These are phyloP conservation scores for Bothriochloa decipiens DNA, from an alignment of 176 grass and related monocot genomes.

Conservation along the genomic window DNA sequence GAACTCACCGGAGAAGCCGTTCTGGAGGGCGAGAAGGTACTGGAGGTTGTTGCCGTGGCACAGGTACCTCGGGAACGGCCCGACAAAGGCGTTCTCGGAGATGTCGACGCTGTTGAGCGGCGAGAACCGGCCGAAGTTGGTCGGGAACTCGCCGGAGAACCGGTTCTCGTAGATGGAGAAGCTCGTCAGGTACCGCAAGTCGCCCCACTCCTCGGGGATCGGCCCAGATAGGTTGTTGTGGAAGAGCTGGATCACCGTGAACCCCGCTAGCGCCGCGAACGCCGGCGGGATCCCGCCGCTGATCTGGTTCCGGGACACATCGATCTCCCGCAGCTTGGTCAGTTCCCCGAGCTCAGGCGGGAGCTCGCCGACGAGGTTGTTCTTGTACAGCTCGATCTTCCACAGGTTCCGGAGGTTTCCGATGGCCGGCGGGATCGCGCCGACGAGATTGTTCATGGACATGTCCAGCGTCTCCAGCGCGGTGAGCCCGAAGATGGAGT, in stretches of 20 bases:
- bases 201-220: constrained; percentile 61
- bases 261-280: constrained; percentile 54
- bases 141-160: constrained; percentile 68
- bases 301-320: constrained; percentile 72
- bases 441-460: constrained; percentile 60
- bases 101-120: constrained; percentile 73
- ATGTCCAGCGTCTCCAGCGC: constrained; percentile 69
- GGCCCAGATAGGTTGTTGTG: constrained; percentile 68
- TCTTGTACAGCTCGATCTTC: constrained; percentile 84
- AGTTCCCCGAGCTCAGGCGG: constrained; percentile 65
- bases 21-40: constrained; percentile 72
- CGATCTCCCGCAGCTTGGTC: constrained; percentile 51
- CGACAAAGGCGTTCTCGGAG: constrained; percentile 73
- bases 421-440: constrained; percentile 55
- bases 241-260: constrained; percentile 71
- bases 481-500: constrained; percentile 60
- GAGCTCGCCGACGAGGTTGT: constrained; percentile 63
- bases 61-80: constrained; percentile 66
- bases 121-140: constrained; percentile 71
- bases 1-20: constrained; percentile 75
- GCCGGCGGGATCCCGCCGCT: constrained; percentile 53
- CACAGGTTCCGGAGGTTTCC: constrained; percentile 58
- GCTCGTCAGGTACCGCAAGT: constrained; percentile 45
- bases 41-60: constrained; percentile 55
- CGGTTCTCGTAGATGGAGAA: constrained; percentile 80